Evolutionary conservation across 176 grass and related monocot genomes (phyloP).

Genomic region (Ensete ventricosum): DNA sequence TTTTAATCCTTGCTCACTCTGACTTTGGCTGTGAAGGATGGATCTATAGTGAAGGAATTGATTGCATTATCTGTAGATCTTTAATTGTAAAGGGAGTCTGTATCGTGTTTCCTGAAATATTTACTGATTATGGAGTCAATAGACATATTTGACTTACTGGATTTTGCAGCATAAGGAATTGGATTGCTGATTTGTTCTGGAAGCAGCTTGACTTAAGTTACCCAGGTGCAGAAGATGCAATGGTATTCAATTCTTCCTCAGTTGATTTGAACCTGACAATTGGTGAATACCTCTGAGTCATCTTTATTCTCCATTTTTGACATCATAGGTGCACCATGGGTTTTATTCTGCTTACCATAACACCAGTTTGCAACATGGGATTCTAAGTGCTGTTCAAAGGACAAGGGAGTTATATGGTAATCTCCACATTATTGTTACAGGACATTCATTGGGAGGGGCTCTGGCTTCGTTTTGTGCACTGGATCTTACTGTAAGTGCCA

Average conservation of each 20-base stretch:
- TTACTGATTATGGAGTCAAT: neutral
- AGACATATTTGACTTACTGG: neutral
- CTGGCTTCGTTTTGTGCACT: constrained; percentile 96
- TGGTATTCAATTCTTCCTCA: constrained; percentile 31
- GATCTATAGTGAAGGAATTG: no score
- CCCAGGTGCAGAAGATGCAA: constrained; percentile 72
- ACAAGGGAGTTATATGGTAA: constrained; percentile 55
- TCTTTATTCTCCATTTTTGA: neutral
- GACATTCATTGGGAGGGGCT: constrained; percentile 91
- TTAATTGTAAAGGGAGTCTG: neutral
- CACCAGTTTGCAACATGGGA: constrained; percentile 50
- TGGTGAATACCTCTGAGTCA: no score
- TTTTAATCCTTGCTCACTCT: no score
- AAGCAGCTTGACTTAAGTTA: constrained; percentile 90
- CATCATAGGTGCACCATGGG: constrained; percentile 66
- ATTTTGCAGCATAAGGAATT: constrained; percentile 71
- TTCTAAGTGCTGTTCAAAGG: constrained; percentile 48
- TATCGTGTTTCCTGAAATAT: neutral
- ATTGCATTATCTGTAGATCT: neutral
- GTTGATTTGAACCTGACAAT: neutral
- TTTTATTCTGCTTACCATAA: constrained; percentile 93
- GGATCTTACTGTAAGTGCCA: constrained; percentile 75
- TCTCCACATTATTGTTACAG: constrained; percentile 61
- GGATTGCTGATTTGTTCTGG: constrained; percentile 86
- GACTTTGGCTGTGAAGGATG: no score